These are phyloP conservation scores for Globisporangium emineosum DNA, from an alignment of 352 stramenopile genomes.

Conservation along the genomic window DNA sequence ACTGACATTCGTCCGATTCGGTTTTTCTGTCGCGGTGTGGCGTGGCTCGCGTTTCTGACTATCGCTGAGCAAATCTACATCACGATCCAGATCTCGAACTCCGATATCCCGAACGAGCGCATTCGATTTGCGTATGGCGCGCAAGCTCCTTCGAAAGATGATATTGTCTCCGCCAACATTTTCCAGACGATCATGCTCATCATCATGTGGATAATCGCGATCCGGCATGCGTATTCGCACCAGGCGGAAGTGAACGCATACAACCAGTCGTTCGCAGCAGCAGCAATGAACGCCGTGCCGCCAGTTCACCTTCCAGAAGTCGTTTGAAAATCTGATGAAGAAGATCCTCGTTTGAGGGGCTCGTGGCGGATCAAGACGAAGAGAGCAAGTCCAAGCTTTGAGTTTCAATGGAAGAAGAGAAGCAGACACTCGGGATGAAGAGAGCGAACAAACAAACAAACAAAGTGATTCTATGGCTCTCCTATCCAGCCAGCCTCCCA, in stretches of 20 bases:
- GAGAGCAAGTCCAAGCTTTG: background rate
- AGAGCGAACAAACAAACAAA: background rate
- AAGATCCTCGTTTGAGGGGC: too few relatives aligned
- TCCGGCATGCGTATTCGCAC: conserved; percentile 77
- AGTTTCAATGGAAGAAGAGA: conserved; percentile 6
- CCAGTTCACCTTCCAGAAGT: conserved; percentile 65
- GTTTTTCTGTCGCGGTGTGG: conserved; percentile 75
- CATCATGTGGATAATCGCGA: conserved; percentile 80
- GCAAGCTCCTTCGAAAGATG: conserved; percentile 74
- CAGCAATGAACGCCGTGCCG: conserved; percentile 81
- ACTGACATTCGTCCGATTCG: conserved; percentile 84
- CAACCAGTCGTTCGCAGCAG: conserved; percentile 77
- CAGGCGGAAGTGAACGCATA: conserved; percentile 72
- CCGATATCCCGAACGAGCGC: conserved; percentile 67
- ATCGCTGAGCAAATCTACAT: conserved; percentile 81
- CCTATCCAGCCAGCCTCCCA: background rate
- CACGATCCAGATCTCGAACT: conserved; percentile 74
- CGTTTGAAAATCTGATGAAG: conserved; percentile 24
- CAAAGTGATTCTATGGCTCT: background rate
- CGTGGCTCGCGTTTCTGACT: conserved; percentile 78
- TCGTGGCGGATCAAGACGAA: background rate
- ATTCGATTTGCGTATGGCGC: conserved; percentile 73
- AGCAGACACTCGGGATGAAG: background rate
- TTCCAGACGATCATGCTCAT: conserved; percentile 84
- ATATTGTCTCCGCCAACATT: conserved; percentile 83